Percentiles rank a stretch among this genome's conserved stretches.
These are phyloP conservation scores for Ophiostoma piceae DNA, from an alignment of 2,329 filamentous ascomycete species.

Conservation along the genomic window DNA sequence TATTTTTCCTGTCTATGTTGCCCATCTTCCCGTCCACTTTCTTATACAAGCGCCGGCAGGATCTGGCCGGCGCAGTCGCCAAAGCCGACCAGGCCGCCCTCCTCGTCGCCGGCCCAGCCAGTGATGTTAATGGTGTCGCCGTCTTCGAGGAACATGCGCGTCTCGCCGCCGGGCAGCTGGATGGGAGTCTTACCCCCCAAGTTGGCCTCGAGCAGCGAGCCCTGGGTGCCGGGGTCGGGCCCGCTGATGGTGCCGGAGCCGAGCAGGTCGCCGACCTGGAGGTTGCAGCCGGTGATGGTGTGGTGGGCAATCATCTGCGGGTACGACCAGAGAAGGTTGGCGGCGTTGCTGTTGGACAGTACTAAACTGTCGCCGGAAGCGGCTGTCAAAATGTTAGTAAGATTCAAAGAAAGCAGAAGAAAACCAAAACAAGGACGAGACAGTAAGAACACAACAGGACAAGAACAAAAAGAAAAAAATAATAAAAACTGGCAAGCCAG, in stretches of 20 bases:
- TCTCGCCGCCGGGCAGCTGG: background rate
- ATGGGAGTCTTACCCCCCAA: conserved; percentile 38
- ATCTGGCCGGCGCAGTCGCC: no score
- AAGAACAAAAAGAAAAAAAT: no score
- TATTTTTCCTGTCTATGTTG: no score
- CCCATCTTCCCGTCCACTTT: no score
- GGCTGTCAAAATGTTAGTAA: conserved; percentile 31
- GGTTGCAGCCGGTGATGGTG: conserved; percentile 68
- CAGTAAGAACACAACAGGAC: no score
- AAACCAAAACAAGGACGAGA: no score
- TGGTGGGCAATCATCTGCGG: conserved; percentile 81
- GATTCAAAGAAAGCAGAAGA: no score
- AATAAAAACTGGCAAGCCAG: no score
- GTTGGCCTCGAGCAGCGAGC: conserved; percentile 44
- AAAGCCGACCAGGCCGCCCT: no score
- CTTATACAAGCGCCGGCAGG: no score
- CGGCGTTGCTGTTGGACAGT: no score
- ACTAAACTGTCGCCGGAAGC: conserved; percentile 52
- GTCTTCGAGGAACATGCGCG: background rate
- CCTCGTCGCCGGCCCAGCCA: no score
- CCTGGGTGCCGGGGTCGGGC: conserved; percentile 34
- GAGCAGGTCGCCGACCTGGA: conserved; percentile 68
- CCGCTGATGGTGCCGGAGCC: conserved; percentile 71
- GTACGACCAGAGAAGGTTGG: conserved; percentile 57
- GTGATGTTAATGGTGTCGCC: background rate